Evolutionary conservation across 2,329 filamentous ascomycete genomes (phyloP), one percentile per base, ranked within the genome.

Genomic region (Phyllosticta citrichinensis): DNA sequence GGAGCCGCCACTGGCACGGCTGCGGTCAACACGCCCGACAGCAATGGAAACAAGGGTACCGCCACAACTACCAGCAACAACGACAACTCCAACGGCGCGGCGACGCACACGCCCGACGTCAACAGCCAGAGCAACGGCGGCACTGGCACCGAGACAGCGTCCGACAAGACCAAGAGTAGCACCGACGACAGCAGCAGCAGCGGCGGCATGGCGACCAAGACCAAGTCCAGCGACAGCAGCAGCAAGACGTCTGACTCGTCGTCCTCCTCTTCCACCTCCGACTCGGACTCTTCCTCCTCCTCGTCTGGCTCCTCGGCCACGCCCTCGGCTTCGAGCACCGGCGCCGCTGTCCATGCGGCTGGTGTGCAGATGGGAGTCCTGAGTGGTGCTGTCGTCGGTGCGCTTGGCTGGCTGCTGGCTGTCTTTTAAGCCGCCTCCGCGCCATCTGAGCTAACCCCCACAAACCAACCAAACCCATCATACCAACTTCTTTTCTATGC

Each of bases 391-490:
- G 47, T 62, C 5, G 35, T 62, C 6, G 61, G 35, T 12, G 56
- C 58, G 9, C 52, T 53, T 11, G 61, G 61, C 19, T 62, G 53
- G 54, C n/a, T 62, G 52, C 25, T 62, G 10, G 56, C 61, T 11
- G 50, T 57, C 6, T 22, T 62, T 55, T 62, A 62, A 62, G 35
- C 40, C n/a, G 14, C 12, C 35, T 14, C 35, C 9, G 12, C 17
- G 4, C 3, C n/a, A 14, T 20, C 12, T 24, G 19, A 20, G 14
- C 51, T 11, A 4, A 8, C 1, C 51, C 51, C 5, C 20, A 14
- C 14, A 17, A 17, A 10, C 47, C 47, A 51, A 51, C 47, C 6
- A 6, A n/a, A 3, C 47, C 5, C 14, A 51, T 8, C 9, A 51
- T 51, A 22, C 17, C 12, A 8, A 6, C 27, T 30, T 30, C 27